A percentile compares a stretch with the other conserved stretches of the same genome.
Conservation (phyloP, 345 rosid species). For the Microthlaspi erraticum region DNA sequence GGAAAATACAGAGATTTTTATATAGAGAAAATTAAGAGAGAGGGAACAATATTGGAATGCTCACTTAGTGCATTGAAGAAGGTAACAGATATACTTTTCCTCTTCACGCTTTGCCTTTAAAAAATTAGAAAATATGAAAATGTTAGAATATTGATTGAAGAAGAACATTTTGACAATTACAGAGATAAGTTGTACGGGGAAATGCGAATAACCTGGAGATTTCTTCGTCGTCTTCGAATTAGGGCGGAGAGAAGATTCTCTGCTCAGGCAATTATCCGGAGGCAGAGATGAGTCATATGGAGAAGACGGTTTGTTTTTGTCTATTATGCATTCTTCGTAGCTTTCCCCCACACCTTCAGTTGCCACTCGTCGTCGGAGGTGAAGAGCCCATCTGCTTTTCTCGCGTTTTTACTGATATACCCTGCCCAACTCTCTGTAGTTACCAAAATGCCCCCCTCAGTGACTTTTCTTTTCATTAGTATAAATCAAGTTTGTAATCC, state of each 20-base stretch:
- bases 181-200: constrained; percentile 51
- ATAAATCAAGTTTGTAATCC: not conserved
- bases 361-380: constrained; percentile 45
- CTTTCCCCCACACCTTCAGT: constrained; percentile 38
- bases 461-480: constrained; percentile 1
- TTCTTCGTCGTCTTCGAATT: constrained; percentile 34
- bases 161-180: constrained; percentile 44
- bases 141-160: constrained; percentile 39
- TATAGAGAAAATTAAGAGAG: not conserved
- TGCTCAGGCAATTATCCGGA: constrained; percentile 21
- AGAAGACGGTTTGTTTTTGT: constrained; percentile 47
- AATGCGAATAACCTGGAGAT: constrained; percentile 43
- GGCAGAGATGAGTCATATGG: constrained; percentile 28
- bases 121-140: not conserved
- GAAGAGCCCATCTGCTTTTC: constrained; percentile 17
- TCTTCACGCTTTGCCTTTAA: constrained; percentile 17
- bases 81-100: constrained; percentile 40
- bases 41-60: constrained; percentile 41
- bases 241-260: constrained; percentile 40
- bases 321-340: constrained; percentile 29
- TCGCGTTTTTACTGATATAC: constrained; percentile 29
- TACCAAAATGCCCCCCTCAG: constrained; percentile 44
- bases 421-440: constrained; percentile 17
- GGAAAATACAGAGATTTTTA: not conserved
- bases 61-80: constrained; percentile 46